Percentiles rank a stretch among this genome's conserved stretches.
Conservation (phyloP, 1,284 basidiomycete species). For the Coriolopsis trogii region DNA sequence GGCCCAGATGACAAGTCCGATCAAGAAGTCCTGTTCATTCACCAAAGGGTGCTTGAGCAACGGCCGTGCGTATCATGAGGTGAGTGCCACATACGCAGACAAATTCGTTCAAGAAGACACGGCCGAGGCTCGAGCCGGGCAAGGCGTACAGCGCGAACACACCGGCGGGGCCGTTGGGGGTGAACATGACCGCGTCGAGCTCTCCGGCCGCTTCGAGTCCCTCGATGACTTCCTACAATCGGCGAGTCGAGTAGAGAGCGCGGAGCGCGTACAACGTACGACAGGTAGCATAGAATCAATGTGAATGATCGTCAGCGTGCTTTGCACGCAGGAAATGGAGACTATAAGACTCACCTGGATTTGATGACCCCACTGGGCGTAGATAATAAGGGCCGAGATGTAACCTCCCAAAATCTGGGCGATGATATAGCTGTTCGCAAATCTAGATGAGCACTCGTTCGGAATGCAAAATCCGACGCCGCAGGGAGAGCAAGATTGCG, state of each 20-base stretch:
- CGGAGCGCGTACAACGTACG: neutral
- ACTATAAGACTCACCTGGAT: slow-evolving; percentile 38
- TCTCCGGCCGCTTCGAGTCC: slow-evolving; percentile 45
- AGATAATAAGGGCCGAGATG: slow-evolving; percentile 58
- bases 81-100: slow-evolving; percentile 50
- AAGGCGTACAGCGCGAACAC: slow-evolving; percentile 58
- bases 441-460: neutral
- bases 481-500: no score
- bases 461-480: no score
- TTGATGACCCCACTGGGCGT: slow-evolving; percentile 60
- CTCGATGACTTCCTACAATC: slow-evolving; percentile 40
- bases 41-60: neutral
- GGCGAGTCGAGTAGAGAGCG: neutral
- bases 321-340: neutral
- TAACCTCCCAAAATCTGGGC: slow-evolving; percentile 67
- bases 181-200: slow-evolving; percentile 51
- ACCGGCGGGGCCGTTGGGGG: slow-evolving; percentile 62
- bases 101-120: slow-evolving; percentile 68
- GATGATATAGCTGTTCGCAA: slow-evolving; percentile 54
- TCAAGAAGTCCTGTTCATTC: slow-evolving; percentile 58
- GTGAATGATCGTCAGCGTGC: no score
- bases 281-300: neutral
- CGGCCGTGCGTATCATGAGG: neutral
- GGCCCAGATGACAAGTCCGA: slow-evolving; percentile 62
- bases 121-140: slow-evolving; percentile 52